These are phyloP conservation scores for Karstenula rhodostoma DNA, from an alignment of 2,329 filamentous ascomycete genomes.

Conservation along the genomic window DNA sequence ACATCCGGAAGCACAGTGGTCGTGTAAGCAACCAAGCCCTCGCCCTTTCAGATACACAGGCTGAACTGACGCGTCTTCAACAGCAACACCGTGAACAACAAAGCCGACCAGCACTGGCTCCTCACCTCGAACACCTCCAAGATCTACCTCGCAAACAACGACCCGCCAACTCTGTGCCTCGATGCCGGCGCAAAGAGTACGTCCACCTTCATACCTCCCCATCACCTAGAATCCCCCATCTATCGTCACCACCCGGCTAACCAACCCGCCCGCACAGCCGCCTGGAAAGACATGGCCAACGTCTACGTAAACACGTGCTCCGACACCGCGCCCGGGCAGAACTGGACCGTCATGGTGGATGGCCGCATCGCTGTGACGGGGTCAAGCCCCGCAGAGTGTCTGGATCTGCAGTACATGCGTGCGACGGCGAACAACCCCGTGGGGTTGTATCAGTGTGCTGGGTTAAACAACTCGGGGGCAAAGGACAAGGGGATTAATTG, in stretches of 20 bases:
- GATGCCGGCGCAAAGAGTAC: conserved; percentile 39
- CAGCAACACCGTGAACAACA: conserved; percentile 35
- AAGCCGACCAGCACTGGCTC: conserved; percentile 39
- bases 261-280: conserved; percentile 18
- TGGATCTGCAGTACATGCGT: conserved; percentile 43
- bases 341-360: conserved; percentile 39
- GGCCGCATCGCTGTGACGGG: conserved; percentile 36
- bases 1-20: conserved; percentile 32
- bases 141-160: conserved; percentile 37
- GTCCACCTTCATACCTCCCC: background rate
- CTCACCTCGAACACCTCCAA: conserved; percentile 33
- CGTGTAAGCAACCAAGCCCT: conserved; percentile 28
- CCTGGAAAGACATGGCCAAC: conserved; percentile 45
- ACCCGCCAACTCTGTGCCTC: conserved; percentile 33
- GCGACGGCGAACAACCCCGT: conserved; percentile 44
- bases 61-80: conserved; percentile 6
- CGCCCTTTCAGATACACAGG: background rate
- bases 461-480: conserved; percentile 39
- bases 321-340: conserved; percentile 31
- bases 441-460: conserved; percentile 42
- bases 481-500: conserved; percentile 47
- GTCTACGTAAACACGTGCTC: conserved; percentile 37
- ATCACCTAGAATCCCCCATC: too few species aligned
- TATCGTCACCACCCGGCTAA: background rate
- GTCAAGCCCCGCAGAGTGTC: conserved; percentile 28